A percentile compares a stretch with the other conserved stretches of the same genome.
Conservation (phyloP, 2,329 filamentous ascomycete genomes). For the Clonostachys sp. region DNA sequence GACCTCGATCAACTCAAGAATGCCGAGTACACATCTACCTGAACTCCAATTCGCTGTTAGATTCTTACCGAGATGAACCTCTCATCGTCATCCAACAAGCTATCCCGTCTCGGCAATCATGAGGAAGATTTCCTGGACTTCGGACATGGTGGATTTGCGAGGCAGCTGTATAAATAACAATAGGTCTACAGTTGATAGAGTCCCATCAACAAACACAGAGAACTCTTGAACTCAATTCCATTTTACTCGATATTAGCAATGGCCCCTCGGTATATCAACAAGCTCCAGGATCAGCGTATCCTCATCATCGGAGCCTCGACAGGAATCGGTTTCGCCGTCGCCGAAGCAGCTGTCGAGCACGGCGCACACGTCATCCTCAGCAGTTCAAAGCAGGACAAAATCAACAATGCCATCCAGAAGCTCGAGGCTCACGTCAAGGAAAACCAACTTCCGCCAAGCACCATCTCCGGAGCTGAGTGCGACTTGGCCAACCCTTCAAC, state of each 20-base stretch:
- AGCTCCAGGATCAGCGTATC: conserved; percentile 31
- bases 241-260: neutral
- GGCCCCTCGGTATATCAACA: conserved; percentile 9
- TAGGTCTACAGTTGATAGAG: too few relatives aligned
- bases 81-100: too few relatives aligned
- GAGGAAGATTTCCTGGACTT: too few relatives aligned
- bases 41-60: too few relatives aligned
- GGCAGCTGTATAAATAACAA: too few relatives aligned
- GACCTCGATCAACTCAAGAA: too few relatives aligned
- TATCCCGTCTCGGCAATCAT: too few relatives aligned
- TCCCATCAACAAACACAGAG: too few relatives aligned
- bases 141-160: too few relatives aligned
- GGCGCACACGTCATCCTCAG: conserved; percentile 54
- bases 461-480: conserved; percentile 12
- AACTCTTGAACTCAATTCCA: too few relatives aligned
- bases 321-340: conserved; percentile 58
- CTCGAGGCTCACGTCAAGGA: conserved; percentile 21
- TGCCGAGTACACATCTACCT: too few relatives aligned
- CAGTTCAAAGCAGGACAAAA: conserved; percentile 46
- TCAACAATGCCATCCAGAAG: conserved; percentile 37
- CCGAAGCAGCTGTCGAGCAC: conserved; percentile 50
- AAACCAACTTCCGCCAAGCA: neutral
- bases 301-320: conserved; percentile 60
- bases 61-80: too few relatives aligned
- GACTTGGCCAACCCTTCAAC: conserved; percentile 9